Base-by-base conservation (phyloP, 2,329 filamentous ascomycete species). In the Pseudogymnoascus sp. region DNA sequence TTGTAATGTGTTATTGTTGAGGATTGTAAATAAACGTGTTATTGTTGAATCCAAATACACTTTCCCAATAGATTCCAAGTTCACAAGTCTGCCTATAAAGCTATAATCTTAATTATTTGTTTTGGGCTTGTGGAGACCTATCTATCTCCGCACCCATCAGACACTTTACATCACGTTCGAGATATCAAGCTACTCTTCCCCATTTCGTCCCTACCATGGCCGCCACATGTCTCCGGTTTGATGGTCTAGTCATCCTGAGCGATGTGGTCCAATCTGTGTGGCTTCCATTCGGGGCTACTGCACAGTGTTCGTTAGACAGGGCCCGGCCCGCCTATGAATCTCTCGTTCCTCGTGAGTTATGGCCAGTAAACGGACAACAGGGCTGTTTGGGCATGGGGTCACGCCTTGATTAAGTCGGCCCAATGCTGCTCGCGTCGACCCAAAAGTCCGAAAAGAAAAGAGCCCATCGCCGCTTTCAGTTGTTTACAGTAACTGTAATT, bases 241-340 rank as follows among this genome's bases (percentile, higher is more conserved):
- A 34, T 56, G 28, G 49, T 18, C 49, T 56, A 12, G 49, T 56
- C 49, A 56, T 56, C 49, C 49, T 56, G 28, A 56, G 49, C 49
- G 28, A 56, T 56, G 49, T 56, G 49, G 49, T 56, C 49, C 49
- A 56, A 56, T 56, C 34, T 56, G 49, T 56, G 49, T 56, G 49
- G 49, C 49, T 34, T 56, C 49, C 28, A 56, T 56, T 56, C 28
- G 49, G 14, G 49, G 28, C 49, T 56, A 56, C 49, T 56, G 49
- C 49, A 56, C 49, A 56, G 49, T 3, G 28, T 34, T 56, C 49
- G 49, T 56, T 56, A 56, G 49, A 56, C 49, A 36, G 49, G 49
- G 49, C 49, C 49, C 49, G 49, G 49, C 28, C 49, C 28, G 28
- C 49, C 28, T 56, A 56, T 56, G 49, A 56, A 56, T 56, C 49